Conservation (phyloP, 2,329 filamentous ascomycete species). For the Verticillium longisporum region DNA sequence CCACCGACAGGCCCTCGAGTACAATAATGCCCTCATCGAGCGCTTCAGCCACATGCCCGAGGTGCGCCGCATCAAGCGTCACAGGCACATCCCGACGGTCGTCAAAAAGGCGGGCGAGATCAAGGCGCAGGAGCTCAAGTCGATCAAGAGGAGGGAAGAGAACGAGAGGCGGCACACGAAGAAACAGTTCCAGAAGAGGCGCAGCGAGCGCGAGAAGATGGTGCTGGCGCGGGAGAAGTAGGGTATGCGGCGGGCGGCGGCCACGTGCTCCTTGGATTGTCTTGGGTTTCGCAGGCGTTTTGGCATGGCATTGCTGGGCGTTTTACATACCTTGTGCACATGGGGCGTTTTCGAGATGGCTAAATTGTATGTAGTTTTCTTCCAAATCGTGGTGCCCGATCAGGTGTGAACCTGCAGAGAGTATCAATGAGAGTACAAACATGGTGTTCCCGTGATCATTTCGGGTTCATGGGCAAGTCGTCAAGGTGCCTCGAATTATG, state of each 20-base stretch:
- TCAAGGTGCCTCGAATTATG: no score
- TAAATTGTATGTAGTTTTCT: no score
- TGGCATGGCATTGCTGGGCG: conserved; percentile 11
- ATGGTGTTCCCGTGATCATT: no score
- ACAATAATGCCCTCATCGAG: conserved; percentile 77
- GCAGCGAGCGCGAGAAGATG: conserved; percentile 88
- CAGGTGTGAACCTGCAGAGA: no score
- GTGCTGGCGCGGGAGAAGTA: conserved; percentile 61
- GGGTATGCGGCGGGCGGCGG: not conserved
- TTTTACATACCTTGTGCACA: conserved; percentile 5
- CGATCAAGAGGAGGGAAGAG: conserved; percentile 86
- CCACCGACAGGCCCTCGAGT: conserved; percentile 84
- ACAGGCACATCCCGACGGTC: conserved; percentile 85
- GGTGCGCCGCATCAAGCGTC: conserved; percentile 80
- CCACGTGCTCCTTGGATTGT: not conserved
- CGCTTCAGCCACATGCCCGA: conserved; percentile 95
- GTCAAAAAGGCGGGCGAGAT: conserved; percentile 96
- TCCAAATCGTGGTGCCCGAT: no score
- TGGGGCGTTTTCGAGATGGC: conserved; percentile 3
- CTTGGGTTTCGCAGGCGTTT: not conserved
- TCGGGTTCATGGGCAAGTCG: no score
- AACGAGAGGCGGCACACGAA: conserved; percentile 89
- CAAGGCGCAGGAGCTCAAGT: conserved; percentile 80
- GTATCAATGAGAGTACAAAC: no score
- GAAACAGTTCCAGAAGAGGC: conserved; percentile 68